phyloP scores from a whole-genome alignment of 1,139 yeast species.

The Protomyces pachydermus region DNA sequence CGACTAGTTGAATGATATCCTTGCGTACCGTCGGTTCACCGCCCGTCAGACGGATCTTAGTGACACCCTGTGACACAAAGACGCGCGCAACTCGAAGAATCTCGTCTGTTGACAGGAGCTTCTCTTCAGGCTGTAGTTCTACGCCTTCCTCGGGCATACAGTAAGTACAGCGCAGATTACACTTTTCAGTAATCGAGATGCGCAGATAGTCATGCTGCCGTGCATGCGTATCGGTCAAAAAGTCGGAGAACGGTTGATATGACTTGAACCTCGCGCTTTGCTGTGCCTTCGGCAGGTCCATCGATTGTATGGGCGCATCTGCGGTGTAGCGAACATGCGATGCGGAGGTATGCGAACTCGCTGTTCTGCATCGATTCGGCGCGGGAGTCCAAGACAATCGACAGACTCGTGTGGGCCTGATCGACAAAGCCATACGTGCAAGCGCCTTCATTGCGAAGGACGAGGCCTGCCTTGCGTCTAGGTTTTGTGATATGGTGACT shows the following conservation, averaged over 20 bases:
- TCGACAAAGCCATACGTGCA: no score
- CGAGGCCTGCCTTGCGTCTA: no score
- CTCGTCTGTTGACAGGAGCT: constrained; percentile 45
- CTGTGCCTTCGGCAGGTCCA: not conserved
- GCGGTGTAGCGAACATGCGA: not conserved
- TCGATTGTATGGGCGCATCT: not conserved
- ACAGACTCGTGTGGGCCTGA: not conserved
- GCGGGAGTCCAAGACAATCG: not conserved
- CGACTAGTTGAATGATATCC: constrained; percentile 46
- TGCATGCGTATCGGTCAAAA: constrained; percentile 45
- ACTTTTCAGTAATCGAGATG: constrained; percentile 49
- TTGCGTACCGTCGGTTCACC: constrained; percentile 53
- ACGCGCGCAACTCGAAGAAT: constrained; percentile 44
- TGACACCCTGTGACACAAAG: constrained; percentile 48
- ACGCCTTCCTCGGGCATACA: constrained; percentile 56
- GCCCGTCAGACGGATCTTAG: constrained; percentile 49
- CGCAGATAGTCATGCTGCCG: constrained; percentile 48
- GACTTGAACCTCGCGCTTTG: not conserved
- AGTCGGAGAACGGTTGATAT: constrained; percentile 41
- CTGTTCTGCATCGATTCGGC: not conserved
- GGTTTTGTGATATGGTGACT: no score
- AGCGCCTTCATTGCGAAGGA: no score
- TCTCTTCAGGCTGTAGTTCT: constrained; percentile 43
- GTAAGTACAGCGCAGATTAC: constrained; percentile 50
- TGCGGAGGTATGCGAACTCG: not conserved